phyloP scores from a whole-genome alignment of 2,329 filamentous ascomycete species.

The Penicillium olsonii region DNA sequence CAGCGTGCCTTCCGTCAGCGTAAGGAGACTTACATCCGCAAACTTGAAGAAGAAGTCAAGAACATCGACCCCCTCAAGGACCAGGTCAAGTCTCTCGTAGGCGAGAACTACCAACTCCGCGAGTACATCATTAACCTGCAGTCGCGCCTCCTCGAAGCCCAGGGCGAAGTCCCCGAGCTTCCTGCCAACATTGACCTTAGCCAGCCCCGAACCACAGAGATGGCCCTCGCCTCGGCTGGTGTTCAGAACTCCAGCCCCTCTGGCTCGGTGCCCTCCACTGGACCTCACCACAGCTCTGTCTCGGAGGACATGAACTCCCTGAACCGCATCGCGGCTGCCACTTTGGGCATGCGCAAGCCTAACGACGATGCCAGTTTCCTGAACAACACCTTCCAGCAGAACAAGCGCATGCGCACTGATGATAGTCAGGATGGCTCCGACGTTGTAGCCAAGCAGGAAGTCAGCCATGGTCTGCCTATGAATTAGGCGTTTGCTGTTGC shows the following conservation, averaged over 20 bases:
- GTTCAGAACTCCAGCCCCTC: constrained; percentile 21
- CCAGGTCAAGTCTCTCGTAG: constrained; percentile 75
- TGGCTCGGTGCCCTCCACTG: constrained; percentile 21
- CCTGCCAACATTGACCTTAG: constrained; percentile 76
- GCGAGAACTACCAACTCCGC: constrained; percentile 85
- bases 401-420: constrained; percentile 34
- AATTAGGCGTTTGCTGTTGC: not conserved
- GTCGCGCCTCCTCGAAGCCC: constrained; percentile 77
- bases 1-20: constrained; percentile 95
- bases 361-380: constrained; percentile 41
- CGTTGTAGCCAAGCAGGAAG: constrained; percentile 29
- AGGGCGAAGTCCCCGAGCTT: constrained; percentile 80
- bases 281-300: constrained; percentile 27
- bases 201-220: constrained; percentile 50
- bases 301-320: constrained; percentile 44
- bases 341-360: constrained; percentile 46
- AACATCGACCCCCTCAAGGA: constrained; percentile 75
- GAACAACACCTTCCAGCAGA: constrained; percentile 33
- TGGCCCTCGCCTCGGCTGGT: constrained; percentile 31
- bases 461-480: constrained; percentile 30
- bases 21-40: constrained; percentile 98
- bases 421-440: constrained; percentile 30
- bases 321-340: constrained; percentile 47
- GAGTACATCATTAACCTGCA: constrained; percentile 94
- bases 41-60: constrained; percentile 89